Evolutionary conservation across 345 rosid genomes (phyloP).

Genomic region (Citrus medica): DNA sequence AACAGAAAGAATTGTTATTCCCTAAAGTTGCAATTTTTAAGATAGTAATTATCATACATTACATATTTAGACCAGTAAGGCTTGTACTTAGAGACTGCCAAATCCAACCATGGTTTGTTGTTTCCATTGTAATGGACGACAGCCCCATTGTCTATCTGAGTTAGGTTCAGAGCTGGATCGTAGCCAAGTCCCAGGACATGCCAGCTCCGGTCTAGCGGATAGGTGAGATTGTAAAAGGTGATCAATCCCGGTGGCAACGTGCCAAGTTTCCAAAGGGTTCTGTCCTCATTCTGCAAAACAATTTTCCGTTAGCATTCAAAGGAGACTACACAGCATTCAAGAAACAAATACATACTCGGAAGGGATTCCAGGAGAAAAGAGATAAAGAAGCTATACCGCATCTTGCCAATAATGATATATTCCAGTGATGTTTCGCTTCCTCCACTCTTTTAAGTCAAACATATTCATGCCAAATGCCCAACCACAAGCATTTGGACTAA

Average conservation of each 20-base stretch:
- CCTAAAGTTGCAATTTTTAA: constrained; percentile 59
- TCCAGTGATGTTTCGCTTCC: constrained; percentile 75
- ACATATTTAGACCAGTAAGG: constrained; percentile 86
- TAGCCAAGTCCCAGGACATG: constrained; percentile 96
- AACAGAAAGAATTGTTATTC: constrained; percentile 23
- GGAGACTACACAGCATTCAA: background rate
- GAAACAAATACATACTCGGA: background rate
- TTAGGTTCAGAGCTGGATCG: constrained; percentile 93
- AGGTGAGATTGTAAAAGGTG: constrained; percentile 89
- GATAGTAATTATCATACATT: constrained; percentile 63
- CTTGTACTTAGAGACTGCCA: constrained; percentile 85
- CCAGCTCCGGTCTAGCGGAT: constrained; percentile 79
- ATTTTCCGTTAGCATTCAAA: background rate
- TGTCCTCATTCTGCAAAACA: constrained; percentile 80
- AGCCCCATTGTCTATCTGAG: constrained; percentile 81
- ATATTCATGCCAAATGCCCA: constrained; percentile 99
- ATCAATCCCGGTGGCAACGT: constrained; percentile 94
- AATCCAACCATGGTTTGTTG: constrained; percentile 95
- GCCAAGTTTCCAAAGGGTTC: constrained; percentile 98
- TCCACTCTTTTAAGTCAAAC: constrained; percentile 95
- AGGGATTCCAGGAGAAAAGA: background rate
- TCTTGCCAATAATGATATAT: constrained; percentile 97
- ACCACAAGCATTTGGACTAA: constrained; percentile 80
- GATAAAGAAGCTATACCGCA: constrained; percentile 45
- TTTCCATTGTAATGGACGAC: constrained; percentile 97